Evolutionary conservation across 2,329 filamentous ascomycete genomes (phyloP).

Genomic region (Ustulina deusta): DNA sequence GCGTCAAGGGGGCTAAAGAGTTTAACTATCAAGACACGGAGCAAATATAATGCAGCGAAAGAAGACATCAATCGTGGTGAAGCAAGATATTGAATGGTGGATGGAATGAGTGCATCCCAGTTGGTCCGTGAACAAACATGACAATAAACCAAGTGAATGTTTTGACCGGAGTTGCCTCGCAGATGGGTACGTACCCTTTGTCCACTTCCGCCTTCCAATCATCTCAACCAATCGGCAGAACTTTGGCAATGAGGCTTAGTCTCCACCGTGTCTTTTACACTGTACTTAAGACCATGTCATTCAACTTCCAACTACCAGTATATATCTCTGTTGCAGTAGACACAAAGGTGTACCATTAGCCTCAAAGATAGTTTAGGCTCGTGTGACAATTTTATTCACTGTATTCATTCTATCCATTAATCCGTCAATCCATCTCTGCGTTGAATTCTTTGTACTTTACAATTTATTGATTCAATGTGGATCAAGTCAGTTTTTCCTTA

Average conservation of each 20-base stretch:
- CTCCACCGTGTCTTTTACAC: neutral
- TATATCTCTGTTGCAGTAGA: no score
- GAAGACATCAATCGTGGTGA: conserved; percentile 3
- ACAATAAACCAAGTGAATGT: neutral
- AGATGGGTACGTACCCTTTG: conserved; percentile 9
- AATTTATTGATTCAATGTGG: conserved; percentile 16
- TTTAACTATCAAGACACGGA: neutral
- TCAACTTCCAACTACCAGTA: no score
- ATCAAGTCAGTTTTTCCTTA: conserved; percentile 13
- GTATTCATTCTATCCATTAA: conserved; percentile 23
- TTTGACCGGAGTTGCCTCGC: neutral
- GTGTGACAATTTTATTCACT: neutral
- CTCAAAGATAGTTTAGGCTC: neutral
- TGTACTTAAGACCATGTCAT: neutral
- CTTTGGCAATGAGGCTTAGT: conserved; percentile 12
- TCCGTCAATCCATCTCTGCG: neutral
- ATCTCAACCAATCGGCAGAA: conserved; percentile 41
- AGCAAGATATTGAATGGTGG: neutral
- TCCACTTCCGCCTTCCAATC: neutral
- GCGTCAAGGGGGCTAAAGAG: neutral
- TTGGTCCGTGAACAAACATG: conserved; percentile 1
- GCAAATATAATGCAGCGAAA: neutral
- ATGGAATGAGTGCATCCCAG: neutral
- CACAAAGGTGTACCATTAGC: no score
- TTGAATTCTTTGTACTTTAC: conserved; percentile 23